Base-by-base conservation (phyloP, 192 early-diverging fungal species). In the Linnemannia exigua region DNA sequence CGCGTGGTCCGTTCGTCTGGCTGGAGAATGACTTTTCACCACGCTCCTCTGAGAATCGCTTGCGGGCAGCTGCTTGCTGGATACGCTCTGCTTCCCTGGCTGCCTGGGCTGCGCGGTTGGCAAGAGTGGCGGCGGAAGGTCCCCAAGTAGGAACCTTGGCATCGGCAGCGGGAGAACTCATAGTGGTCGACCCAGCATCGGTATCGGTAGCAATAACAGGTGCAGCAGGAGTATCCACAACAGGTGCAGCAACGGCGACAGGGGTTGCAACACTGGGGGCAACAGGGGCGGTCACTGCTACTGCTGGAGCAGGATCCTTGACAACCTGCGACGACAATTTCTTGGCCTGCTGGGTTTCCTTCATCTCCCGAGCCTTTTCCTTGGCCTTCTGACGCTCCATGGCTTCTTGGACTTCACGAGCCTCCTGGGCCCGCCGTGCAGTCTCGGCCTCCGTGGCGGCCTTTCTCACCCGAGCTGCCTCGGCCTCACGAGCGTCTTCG, bases 131-230 rank as follows among this genome's bases (percentile, higher is more conserved):
- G 1, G 84, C 84, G 15, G 84, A 86, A 2, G 84, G 84, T 19
- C 74, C 84, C 84, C 84, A 86, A 20, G 84, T 80, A 35, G 84
- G 84, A 15, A 86, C 75, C 69, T 76, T 80, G 41, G 63, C 31
- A 3, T 77, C 77, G 6, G 41, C 41, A 25, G 47, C 47, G 4
- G 19, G 3, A 3, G 47, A 1, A 28, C 28, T n/a, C 16, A 28
- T 35, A 9, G 71, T 38, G 0, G 54, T 17, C 36, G 70, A 51
- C 16, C 33, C 14, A 58, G 33, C 28, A 19, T 20, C 5, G 22
- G 16, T 7, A 14, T 17, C 37, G n/a, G 20, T 4, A 12, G 68
- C 36, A n/a, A 25, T 36, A 20, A 36, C 22, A 37, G 68, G 37
- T 5, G 68, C 36, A 25, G 16, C 38, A 70, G 35, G 67, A 22